Evolutionary conservation across 129 eudicot genomes (phyloP).

Genomic region (Artemisia tridentata): DNA sequence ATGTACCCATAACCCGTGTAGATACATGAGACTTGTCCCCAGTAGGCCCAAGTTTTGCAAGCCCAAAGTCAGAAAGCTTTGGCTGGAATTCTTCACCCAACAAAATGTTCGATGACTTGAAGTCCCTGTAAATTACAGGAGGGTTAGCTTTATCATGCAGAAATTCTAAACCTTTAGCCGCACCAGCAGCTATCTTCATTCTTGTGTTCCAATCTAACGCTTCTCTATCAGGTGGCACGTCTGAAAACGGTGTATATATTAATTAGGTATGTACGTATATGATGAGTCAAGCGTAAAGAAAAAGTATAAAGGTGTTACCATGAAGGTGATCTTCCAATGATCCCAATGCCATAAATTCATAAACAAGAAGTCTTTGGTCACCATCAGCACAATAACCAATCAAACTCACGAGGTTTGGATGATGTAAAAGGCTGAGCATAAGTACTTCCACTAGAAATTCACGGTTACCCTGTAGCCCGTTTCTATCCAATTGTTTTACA

Average conservation of each 20-base stretch:
- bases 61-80: slow-evolving; percentile 68
- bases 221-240: slow-evolving; percentile 43
- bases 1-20: slow-evolving; percentile 77
- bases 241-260: slow-evolving; percentile 26
- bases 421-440: slow-evolving; percentile 76
- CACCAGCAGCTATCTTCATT: slow-evolving; percentile 56
- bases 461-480: slow-evolving; percentile 79
- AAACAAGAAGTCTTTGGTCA: slow-evolving; percentile 72
- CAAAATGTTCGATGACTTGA: slow-evolving; percentile 67
- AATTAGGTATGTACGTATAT: background rate
- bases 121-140: slow-evolving; percentile 68
- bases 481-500: slow-evolving; percentile 67
- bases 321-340: slow-evolving; percentile 73
- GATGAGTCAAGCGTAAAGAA: too few species aligned
- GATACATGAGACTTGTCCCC: slow-evolving; percentile 71
- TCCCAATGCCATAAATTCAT: slow-evolving; percentile 77
- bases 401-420: slow-evolving; percentile 69
- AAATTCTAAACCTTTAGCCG: slow-evolving; percentile 72
- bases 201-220: slow-evolving; percentile 67
- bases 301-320: slow-evolving; percentile 33
- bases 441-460: slow-evolving; percentile 76
- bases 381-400: slow-evolving; percentile 79
- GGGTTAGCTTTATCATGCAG: slow-evolving; percentile 69
- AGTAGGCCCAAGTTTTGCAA: slow-evolving; percentile 69
- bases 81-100: slow-evolving; percentile 53